Evolutionary conservation across 257 asterid genomes (phyloP), one percentile per base, ranked within the genome.

Genomic region (Fraxinus anomala): DNA sequence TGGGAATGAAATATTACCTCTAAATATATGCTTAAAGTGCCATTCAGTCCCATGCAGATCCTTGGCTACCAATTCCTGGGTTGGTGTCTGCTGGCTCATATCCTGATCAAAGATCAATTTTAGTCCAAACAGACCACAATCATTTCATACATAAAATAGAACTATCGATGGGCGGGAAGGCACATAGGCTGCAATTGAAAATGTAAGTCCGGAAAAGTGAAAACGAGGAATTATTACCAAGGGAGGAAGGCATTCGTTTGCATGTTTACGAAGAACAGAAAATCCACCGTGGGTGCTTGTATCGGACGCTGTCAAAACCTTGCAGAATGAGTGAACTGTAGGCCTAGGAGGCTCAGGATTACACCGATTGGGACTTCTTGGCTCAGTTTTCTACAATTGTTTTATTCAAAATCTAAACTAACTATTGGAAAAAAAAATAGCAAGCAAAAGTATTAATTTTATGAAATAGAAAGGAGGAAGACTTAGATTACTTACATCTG

Each of bases 211-310:
- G 17, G 37, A 70, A 63, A 68, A 19, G 11, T 16, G 56, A 8
- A 17, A 82, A 75, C 33, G 24, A 24, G 26, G 68, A 63, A 73
- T 68, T 10, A 34, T 73, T 90, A 93, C 98, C 98, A 93, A 82
- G 8, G 92, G 93, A 26, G 98, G 98, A 72, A 93, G 98, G 82
- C 98, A 93, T 65, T 93, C 97, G 13, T 83, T 93, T 3, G 98
- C 98, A 31, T 93, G 98, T 74, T 89, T 93, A 16, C 98, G 90
- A 65, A 91, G 97, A 73, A 93, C 98, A 4, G 98, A 93, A 76
- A 93, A 93, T 76, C 98, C 98, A 73, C 98, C 98, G 36, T 93
- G 98, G 1, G 98, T 93, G 80, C 97, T 93, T 23, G 98, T 93
- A 84, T 93, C 98, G 21, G 98, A 93, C 42, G 98, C 97, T 2